Evolutionary conservation across 345 rosid genomes (phyloP), one percentile per base, ranked within the genome.

Genomic region (Heritiera littoralis): DNA sequence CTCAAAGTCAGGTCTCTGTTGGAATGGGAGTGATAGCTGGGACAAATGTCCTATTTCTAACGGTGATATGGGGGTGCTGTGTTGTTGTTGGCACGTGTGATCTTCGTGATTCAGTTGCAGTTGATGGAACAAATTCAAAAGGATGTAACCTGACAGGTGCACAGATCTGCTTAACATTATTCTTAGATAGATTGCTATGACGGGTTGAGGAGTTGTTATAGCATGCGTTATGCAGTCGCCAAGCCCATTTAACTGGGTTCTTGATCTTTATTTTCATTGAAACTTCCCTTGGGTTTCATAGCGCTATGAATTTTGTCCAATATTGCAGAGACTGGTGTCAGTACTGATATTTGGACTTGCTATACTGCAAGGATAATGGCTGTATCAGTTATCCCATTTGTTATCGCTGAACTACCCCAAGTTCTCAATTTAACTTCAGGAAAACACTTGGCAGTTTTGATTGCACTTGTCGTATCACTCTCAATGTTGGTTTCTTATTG

Each of bases 1-100:
- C 28, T 23, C 28, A 23, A 23, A 23, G 28, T 23, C 28, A 23
- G 28, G 28, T 23, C 28, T 23, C 28, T 23, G 28, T 23, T 23
- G 98, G 98, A 52, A 95, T 95, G 94, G 98, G 98, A 32, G 82
- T 95, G 81, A 83, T 93, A 28, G 98, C 98, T 74, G 98, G 98
- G 20, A 92, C 97, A 23, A 23, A 23, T 23, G 28, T 23, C 28
- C 28, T 23, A 0, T 23, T 23, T 23, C 28, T 23, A 23, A 23
- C 28, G 28, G 28, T 23, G 28, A 23, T 23, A 23, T 23, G 28
- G 28, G 28, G 28, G 17, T 86, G 92, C 40, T 92, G 98, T 77
- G 84, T 92, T 15, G 59, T 92, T 15, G 89, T 89, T 80, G 98
- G 98, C 81, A 90, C 89, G 81, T 88, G 93, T 76, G 98, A 95